These are phyloP conservation scores for Rhododendron henanense DNA, from an alignment of 148 eudicot species.

Conservation along the genomic window DNA sequence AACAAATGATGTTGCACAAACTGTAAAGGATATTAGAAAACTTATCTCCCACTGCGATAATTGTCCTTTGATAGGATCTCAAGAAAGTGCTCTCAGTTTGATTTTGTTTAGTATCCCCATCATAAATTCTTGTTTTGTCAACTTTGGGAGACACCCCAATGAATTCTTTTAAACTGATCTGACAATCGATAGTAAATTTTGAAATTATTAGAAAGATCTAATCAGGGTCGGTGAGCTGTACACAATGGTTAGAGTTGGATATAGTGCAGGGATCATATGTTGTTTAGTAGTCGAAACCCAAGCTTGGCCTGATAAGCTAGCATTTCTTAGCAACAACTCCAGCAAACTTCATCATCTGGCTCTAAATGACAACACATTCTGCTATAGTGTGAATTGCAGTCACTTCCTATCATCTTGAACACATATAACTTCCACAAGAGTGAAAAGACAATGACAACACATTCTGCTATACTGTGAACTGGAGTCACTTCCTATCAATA, in stretches of 20 bases:
- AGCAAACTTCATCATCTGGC: background rate
- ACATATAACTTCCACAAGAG: background rate
- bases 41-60: background rate
- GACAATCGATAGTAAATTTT: background rate
- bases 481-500: background rate
- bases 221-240: background rate
- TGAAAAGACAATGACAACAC: background rate
- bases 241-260: background rate
- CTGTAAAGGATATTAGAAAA: background rate
- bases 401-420: background rate
- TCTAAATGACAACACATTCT: background rate
- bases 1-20: background rate
- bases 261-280: background rate
- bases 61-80: background rate
- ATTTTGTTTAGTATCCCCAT: background rate
- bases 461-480: background rate
- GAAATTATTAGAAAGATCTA: background rate
- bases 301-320: background rate
- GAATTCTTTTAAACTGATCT: background rate
- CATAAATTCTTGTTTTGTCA: background rate
- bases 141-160: background rate
- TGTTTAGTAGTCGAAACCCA: background rate
- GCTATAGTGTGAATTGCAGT: background rate
- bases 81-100: background rate
- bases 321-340: background rate